Conservation (phyloP, 2,329 filamentous ascomycete genomes). For the Nemania sp. region DNA sequence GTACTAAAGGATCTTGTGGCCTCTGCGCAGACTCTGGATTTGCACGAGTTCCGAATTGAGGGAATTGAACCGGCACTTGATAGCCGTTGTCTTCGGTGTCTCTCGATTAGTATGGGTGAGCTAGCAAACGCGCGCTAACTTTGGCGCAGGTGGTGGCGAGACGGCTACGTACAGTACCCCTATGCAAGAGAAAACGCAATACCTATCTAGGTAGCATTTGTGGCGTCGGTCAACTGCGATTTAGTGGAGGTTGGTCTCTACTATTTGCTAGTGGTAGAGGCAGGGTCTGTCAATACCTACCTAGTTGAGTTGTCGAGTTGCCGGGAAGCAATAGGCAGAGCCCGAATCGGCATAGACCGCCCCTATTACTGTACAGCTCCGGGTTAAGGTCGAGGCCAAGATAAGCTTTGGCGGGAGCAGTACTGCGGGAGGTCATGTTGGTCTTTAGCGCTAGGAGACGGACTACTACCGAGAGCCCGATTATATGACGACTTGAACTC, state of each 20-base stretch:
- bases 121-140: background rate
- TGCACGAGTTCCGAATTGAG: too few relatives aligned
- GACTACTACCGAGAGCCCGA: background rate
- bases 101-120: too few relatives aligned
- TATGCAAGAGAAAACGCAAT: background rate
- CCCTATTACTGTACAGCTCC: conserved; percentile 14
- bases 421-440: conserved; percentile 1
- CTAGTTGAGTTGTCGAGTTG: background rate
- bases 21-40: too few relatives aligned
- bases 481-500: background rate
- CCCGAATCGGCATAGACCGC: background rate
- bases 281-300: background rate
- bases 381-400: background rate
- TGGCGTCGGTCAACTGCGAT: background rate
- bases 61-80: too few relatives aligned
- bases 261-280: background rate
- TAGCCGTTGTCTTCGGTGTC: too few relatives aligned
- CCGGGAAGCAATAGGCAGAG: background rate
- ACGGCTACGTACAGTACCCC: background rate
- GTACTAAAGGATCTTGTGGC: too few relatives aligned
- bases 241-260: too few relatives aligned
- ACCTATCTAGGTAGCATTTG: background rate
- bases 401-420: background rate
- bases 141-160: background rate
- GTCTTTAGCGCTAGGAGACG: conserved; percentile 5